These are phyloP conservation scores for Taxawa tesnikishii DNA, from an alignment of 2,329 filamentous ascomycete genomes.

Conservation along the genomic window DNA sequence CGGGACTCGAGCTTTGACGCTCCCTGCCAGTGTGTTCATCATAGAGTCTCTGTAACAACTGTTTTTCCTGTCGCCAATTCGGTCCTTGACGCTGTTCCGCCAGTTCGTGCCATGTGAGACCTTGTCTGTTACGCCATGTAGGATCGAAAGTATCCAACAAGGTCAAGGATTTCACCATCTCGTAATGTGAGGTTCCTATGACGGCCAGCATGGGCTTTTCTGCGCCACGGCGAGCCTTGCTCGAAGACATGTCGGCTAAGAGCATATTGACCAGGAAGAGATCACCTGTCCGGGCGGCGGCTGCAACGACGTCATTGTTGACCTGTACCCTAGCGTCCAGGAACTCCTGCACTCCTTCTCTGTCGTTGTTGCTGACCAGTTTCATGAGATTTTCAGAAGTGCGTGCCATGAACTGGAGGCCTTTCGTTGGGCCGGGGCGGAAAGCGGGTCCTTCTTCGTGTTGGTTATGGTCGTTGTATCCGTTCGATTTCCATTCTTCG, in stretches of 20 bases:
- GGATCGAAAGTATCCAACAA: slow-evolving; percentile 58
- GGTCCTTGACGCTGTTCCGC: slow-evolving; percentile 72
- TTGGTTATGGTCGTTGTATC: slow-evolving; percentile 33
- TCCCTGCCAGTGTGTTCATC: slow-evolving; percentile 33
- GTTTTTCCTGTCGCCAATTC: slow-evolving; percentile 79
- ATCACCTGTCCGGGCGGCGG: slow-evolving; percentile 84
- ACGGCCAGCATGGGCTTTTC: slow-evolving; percentile 90
- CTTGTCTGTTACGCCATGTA: slow-evolving; percentile 57
- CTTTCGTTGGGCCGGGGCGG: slow-evolving; percentile 22
- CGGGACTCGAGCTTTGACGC: slow-evolving; percentile 21
- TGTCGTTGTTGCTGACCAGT: slow-evolving; percentile 36
- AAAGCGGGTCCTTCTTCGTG: slow-evolving; percentile 29
- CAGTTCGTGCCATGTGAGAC: slow-evolving; percentile 77
- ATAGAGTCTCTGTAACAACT: slow-evolving; percentile 64
- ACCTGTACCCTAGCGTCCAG: slow-evolving; percentile 27
- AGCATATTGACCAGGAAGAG: slow-evolving; percentile 71
- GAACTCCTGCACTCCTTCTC: slow-evolving; percentile 34
- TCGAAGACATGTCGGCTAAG: slow-evolving; percentile 45
- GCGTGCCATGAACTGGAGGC: slow-evolving; percentile 36
- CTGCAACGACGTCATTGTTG: slow-evolving; percentile 79
- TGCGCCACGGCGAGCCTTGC: slow-evolving; percentile 50
- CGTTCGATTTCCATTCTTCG: slow-evolving; percentile 24
- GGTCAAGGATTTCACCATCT: slow-evolving; percentile 53
- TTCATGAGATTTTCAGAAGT: slow-evolving; percentile 35
- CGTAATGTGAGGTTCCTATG: slow-evolving; percentile 77